Evolutionary conservation across 2,329 filamentous ascomycete species (phyloP).

Genomic region (Hypomyces rosellus): DNA sequence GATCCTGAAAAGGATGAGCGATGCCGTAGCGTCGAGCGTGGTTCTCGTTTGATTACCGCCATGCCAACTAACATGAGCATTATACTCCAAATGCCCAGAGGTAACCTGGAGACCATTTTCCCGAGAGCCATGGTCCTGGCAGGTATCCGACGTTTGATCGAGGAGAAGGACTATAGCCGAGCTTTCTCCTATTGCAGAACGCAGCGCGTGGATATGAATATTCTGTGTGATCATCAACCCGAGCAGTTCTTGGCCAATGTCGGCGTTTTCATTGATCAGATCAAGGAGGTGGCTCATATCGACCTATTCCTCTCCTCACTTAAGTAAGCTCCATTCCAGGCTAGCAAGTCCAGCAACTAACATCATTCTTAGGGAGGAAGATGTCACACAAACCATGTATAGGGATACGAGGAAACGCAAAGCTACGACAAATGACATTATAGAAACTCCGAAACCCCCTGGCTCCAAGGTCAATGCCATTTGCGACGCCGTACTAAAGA

Average conservation of each 20-base stretch:
- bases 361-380: constrained; percentile 59
- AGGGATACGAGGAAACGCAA: constrained; percentile 63
- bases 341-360: constrained; percentile 20
- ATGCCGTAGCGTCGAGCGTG: constrained; percentile 86
- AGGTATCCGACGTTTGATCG: constrained; percentile 76
- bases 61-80: constrained; percentile 83
- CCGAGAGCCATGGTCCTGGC: constrained; percentile 88
- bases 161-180: constrained; percentile 70
- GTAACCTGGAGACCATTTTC: constrained; percentile 92
- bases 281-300: constrained; percentile 74
- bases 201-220: constrained; percentile 96
- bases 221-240: constrained; percentile 88
- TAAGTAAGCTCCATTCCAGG: constrained; percentile 44
- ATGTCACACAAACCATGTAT: constrained; percentile 91
- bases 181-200: constrained; percentile 86
- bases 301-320: constrained; percentile 88
- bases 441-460: constrained; percentile 14
- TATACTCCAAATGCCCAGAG: constrained; percentile 89
- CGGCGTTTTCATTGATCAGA: constrained; percentile 71
- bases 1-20: constrained; percentile 89
- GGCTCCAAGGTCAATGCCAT: constrained; percentile 73
- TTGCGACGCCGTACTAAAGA: constrained; percentile 74
- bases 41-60: constrained; percentile 77
- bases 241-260: constrained; percentile 76
- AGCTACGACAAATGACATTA: constrained; percentile 10